Evolutionary conservation across 352 stramenopile species (phyloP).

Genomic region (Globisporangium cederbergense): DNA sequence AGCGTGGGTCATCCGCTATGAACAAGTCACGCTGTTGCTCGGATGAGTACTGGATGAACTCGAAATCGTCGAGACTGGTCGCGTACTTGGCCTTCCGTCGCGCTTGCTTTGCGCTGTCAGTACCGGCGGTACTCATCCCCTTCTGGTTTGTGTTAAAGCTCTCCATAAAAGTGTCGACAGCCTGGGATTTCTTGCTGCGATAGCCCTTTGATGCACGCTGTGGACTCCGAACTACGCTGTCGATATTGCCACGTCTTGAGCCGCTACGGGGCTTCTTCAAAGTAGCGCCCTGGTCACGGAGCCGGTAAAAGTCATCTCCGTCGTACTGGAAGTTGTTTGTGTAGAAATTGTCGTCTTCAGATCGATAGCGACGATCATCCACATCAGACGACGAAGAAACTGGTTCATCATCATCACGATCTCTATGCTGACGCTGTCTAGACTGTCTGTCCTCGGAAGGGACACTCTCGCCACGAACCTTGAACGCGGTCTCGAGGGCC

Average conservation of each 20-base stretch:
- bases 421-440: background rate
- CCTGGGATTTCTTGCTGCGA: slow-evolving; percentile 2
- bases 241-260: background rate
- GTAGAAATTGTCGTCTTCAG: slow-evolving; percentile 6
- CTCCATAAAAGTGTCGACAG: slow-evolving; percentile 10
- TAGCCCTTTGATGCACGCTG: background rate
- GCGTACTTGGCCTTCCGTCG: slow-evolving; percentile 2
- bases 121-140: background rate
- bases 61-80: slow-evolving; percentile 43
- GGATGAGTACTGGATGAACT: slow-evolving; percentile 18
- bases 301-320: slow-evolving; percentile 16
- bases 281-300: background rate
- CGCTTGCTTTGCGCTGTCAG: background rate
- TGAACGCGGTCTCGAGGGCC: slow-evolving; percentile 30
- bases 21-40: slow-evolving; percentile 9
- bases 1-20: background rate
- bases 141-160: slow-evolving; percentile 14
- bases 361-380: slow-evolving; percentile 5
- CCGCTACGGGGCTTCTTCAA: background rate
- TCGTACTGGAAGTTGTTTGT: slow-evolving; percentile 23
- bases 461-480: slow-evolving; percentile 23
- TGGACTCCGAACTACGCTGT: background rate
- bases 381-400: background rate
- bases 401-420: background rate
- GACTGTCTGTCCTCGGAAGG: slow-evolving; percentile 4